Evolutionary conservation across 164 flowering plant species (phyloP), one percentile per base, ranked within the genome.

Genomic region (Annona squamosa): DNA sequence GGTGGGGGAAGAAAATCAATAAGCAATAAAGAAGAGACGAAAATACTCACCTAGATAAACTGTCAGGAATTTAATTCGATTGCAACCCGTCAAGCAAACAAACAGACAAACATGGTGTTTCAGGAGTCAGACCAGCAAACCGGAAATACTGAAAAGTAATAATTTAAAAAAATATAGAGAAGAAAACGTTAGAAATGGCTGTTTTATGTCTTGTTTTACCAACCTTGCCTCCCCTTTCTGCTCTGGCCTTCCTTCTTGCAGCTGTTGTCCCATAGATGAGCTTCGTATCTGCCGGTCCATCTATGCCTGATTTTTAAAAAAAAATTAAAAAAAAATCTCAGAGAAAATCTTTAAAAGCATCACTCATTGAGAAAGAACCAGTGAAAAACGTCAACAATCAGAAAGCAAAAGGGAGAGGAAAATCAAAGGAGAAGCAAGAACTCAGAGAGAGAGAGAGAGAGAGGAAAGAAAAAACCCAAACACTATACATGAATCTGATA

Each of bases 161-260:
- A 67, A 68, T 76, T 76, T 69, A 46, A 80, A 82, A 73, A 43
- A 18, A 26, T 26, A 26, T 26, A 26, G 1, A 26, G 37, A 26
- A 26, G 7, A 69, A 6, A 67, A 48, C 4, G 48, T 26, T 71
- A 61, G 10, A 72, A 63, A 68, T 68, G 47, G 63, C 6, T 52
- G 13, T 37, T 65, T 69, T 71, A 59, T 26, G 57, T 69, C 67
- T 64, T 44, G 47, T 63, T 43, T 44, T 48, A 79, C 87, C 75
- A 77, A 92, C 98, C 98, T 91, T 92, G 98, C 74, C 98, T 91
- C 72, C 98, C 98, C 84, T 92, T 92, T 73, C 97, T 89, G 71
- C 89, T 91, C 77, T 92, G 96, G 43, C 97, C 97, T 78, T 92
- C 98, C 74, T 90, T 91, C 88, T 90, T 91, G 86, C 94, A 89